phyloP scores from a whole-genome alignment of 352 stramenopile species.

The Globisporangium cylindrosporum region DNA sequence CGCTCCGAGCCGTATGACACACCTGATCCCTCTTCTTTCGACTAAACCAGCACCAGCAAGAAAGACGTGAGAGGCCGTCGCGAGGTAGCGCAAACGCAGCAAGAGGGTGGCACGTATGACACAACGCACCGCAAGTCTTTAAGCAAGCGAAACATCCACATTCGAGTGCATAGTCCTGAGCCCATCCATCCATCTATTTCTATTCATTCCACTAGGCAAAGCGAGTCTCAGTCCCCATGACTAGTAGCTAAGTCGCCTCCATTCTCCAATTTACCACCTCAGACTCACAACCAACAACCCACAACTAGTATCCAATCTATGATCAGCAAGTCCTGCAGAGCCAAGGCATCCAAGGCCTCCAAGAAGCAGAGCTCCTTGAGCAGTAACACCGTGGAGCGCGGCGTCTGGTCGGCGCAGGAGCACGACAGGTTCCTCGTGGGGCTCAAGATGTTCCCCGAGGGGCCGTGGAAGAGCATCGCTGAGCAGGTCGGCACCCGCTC shows the following conservation, averaged over 20 bases:
- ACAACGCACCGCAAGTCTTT: not conserved
- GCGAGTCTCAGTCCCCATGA: not conserved
- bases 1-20: not conserved
- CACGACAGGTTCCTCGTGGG: constrained; percentile 36
- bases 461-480: constrained; percentile 19
- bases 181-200: not conserved
- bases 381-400: constrained; percentile 12
- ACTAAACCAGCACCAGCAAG: not conserved
- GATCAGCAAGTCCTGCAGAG: not conserved
- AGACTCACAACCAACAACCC: not conserved
- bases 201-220: not conserved
- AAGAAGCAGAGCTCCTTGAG: not conserved
- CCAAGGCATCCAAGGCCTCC: not conserved
- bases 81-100: not conserved
- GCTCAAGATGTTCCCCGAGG: constrained; percentile 26
- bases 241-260: not conserved
- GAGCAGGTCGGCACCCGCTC: constrained; percentile 15
- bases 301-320: not conserved
- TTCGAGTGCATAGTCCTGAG: not conserved
- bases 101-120: constrained; percentile 5
- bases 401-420: constrained; percentile 33
- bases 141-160: not conserved
- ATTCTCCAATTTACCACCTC: not conserved
- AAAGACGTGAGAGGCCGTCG: not conserved
- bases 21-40: not conserved